Conservation (phyloP, 1,139 yeast genomes). For the Eremothecium coryli region DNA sequence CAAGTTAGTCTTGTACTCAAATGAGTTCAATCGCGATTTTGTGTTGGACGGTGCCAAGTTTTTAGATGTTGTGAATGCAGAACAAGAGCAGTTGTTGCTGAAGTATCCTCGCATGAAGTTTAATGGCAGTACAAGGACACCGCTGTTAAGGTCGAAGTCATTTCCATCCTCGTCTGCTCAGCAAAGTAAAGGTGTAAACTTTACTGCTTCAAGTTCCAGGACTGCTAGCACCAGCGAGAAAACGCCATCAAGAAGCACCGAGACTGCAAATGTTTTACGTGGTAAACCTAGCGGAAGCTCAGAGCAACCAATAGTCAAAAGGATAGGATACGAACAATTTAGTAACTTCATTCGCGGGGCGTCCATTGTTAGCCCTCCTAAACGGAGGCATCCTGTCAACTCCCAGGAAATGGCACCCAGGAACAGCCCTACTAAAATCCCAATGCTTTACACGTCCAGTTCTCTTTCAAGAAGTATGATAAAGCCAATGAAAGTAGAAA, state of each 20-base stretch:
- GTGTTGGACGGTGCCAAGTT: constrained; percentile 41
- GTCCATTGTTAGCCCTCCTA: constrained; percentile 15
- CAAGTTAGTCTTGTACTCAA: constrained; percentile 42
- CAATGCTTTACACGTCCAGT: constrained; percentile 1
- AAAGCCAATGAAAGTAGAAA: constrained; percentile 20
- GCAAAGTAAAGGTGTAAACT: not conserved
- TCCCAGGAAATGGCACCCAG: constrained; percentile 13
- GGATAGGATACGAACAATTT: not conserved
- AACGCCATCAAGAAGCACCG: constrained; percentile 6
- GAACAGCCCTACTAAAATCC: constrained; percentile 10
- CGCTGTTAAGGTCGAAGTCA: constrained; percentile 1
- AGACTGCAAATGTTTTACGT: not conserved
- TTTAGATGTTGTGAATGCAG: constrained; percentile 34
- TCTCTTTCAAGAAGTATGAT: constrained; percentile 9
- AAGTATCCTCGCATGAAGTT: constrained; percentile 30
- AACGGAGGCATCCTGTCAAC: constrained; percentile 9
- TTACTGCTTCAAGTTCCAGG: not conserved
- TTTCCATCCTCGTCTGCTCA: not conserved
- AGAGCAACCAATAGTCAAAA: not conserved
- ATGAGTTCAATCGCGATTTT: constrained; percentile 34
- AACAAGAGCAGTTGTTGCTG: constrained; percentile 35
- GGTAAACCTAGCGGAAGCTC: not conserved
- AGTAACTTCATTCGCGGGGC: constrained; percentile 11
- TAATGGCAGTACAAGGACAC: constrained; percentile 11
- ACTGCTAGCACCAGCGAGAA: constrained; percentile 1